Conservation (phyloP, 768 basidiomycete species). For the Fomitopsis serialis region DNA sequence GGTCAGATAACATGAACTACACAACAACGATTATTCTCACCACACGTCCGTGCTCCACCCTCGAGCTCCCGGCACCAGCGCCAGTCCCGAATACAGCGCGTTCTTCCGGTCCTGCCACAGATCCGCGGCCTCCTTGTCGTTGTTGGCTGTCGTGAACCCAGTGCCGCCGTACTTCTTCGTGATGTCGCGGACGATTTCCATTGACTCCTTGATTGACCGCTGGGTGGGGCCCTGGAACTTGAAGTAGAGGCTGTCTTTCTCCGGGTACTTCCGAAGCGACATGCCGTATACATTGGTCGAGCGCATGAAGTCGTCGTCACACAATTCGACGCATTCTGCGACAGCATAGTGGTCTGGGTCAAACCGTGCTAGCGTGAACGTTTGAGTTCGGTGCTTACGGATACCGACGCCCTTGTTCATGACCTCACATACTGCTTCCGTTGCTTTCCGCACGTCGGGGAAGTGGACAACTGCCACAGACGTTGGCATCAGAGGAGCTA, state of each 20-base stretch:
- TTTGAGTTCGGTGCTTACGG: slow-evolving; percentile 12
- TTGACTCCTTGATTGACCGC: slow-evolving; percentile 34
- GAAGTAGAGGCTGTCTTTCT: slow-evolving; percentile 81
- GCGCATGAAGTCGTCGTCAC: slow-evolving; percentile 67
- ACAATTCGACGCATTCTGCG: slow-evolving; percentile 78
- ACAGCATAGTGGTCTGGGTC: background rate
- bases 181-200: slow-evolving; percentile 53
- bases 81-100: slow-evolving; percentile 67
- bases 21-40: slow-evolving; percentile 38
- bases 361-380: background rate
- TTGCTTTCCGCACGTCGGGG: slow-evolving; percentile 70
- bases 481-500: slow-evolving; percentile 77
- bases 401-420: slow-evolving; percentile 28
- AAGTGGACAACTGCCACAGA: slow-evolving; percentile 89
- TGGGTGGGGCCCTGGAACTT: slow-evolving; percentile 69
- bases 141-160: slow-evolving; percentile 67
- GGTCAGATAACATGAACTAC: no score
- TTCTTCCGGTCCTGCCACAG: slow-evolving; percentile 88
- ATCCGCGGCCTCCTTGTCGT: slow-evolving; percentile 68
- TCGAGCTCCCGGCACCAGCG: slow-evolving; percentile 53
- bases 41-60: slow-evolving; percentile 92
- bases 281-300: slow-evolving; percentile 53
- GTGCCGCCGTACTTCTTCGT: slow-evolving; percentile 63
- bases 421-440: slow-evolving; percentile 78
- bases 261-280: slow-evolving; percentile 54